Conservation (phyloP, 345 rosid genomes). For the Pistacia integerrima region DNA sequence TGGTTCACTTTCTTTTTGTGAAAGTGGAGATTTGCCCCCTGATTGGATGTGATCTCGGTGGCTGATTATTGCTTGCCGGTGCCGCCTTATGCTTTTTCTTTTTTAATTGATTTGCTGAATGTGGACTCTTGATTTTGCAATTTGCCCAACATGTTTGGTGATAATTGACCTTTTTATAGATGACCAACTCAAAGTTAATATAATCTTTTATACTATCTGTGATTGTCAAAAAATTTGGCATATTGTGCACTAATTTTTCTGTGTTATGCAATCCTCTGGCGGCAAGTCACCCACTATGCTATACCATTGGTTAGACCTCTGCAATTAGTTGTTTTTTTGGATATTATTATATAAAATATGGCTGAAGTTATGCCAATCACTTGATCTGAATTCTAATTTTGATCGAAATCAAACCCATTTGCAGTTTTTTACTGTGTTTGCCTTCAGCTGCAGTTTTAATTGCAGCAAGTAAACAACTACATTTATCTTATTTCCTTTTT, state of each 20-base stretch:
- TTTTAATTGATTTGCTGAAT: constrained; percentile 7
- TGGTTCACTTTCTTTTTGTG: constrained; percentile 28
- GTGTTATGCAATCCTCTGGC: background rate
- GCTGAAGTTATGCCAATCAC: background rate
- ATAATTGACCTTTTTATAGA: constrained; percentile 9
- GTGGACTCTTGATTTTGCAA: constrained; percentile 14
- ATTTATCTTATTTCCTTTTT: background rate
- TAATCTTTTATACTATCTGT: background rate
- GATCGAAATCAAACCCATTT: background rate
- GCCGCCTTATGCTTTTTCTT: constrained; percentile 5
- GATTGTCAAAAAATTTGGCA: constrained; percentile 4
- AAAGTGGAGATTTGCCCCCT: constrained; percentile 35
- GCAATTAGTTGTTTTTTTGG: background rate
- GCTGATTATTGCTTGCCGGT: constrained; percentile 15
- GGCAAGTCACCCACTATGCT: background rate
- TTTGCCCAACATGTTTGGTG: constrained; percentile 11
- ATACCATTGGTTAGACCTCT: background rate
- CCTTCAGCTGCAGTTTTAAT: background rate
- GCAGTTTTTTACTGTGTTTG: background rate
- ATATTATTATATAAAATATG: background rate
- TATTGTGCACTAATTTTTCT: constrained; percentile 2
- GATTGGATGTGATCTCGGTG: constrained; percentile 16
- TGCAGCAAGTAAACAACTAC: background rate
- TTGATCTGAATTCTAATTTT: background rate
- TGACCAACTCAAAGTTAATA: background rate